Conservation (phyloP, 345 rosid genomes). For the Arabis alpina region DNA sequence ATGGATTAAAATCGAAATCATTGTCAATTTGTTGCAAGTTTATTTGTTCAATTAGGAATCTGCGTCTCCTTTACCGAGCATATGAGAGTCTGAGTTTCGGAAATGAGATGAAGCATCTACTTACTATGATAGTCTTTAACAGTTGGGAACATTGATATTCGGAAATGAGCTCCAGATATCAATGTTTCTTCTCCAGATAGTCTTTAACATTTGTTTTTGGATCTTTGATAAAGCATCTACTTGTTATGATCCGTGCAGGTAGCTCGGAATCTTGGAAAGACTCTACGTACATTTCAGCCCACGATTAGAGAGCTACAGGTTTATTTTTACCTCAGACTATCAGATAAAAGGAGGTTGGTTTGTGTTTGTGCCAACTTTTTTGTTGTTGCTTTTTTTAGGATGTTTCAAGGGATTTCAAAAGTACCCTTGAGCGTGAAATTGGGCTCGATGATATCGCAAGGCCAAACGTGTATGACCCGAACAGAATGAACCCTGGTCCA, state of each 20-base stretch:
- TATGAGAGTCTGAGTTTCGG: constrained; percentile 1
- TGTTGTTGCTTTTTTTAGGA: constrained; percentile 55
- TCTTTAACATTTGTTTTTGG: constrained; percentile 1
- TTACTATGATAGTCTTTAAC: too few relatives aligned
- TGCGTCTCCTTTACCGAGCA: not conserved
- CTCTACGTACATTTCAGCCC: constrained; percentile 90
- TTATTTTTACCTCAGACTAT: constrained; percentile 8
- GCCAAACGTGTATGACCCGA: constrained; percentile 51
- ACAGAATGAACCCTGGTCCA: constrained; percentile 46
- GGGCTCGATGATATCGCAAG: constrained; percentile 69
- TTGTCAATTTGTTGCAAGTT: not conserved
- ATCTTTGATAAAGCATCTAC: constrained; percentile 10
- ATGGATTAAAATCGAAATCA: not conserved
- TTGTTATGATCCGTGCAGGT: constrained; percentile 56
- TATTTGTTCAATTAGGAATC: not conserved
- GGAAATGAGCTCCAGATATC: not conserved
- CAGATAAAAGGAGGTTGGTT: not conserved
- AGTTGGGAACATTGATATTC: too few relatives aligned
- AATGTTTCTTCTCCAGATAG: constrained; percentile 1
- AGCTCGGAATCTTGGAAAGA: constrained; percentile 90
- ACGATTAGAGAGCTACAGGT: constrained; percentile 97
- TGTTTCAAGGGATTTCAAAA: constrained; percentile 94
- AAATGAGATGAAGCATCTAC: constrained; percentile 13
- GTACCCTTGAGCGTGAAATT: constrained; percentile 89
- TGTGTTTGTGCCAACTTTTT: not conserved